Evolutionary conservation across 495 filamentous ascomycete species (phyloP), one percentile per base, ranked within the genome.

Genomic region (Tetracladium setigerum): DNA sequence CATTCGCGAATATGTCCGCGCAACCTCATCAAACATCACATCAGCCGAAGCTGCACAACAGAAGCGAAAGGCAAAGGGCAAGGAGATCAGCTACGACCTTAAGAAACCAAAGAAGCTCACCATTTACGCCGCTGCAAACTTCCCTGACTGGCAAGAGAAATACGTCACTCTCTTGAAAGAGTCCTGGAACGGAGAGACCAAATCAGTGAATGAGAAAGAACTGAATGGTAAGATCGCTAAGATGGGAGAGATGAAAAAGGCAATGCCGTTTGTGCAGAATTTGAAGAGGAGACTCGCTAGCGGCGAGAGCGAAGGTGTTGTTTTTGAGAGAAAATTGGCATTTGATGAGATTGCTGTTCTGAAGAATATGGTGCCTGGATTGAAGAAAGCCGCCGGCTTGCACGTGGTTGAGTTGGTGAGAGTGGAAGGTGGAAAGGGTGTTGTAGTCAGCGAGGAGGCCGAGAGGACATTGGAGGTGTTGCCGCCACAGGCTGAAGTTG

Each of bases 201-300:
- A 54, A n/a, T 31, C 12, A 9, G 67, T 77, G 30, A 80, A 94
- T 52, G 87, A 95, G 58, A 94, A 92, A 70, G 77, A 76, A 44
- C 68, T 96, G 15, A 86, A 77, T 56, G 76, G 76, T 41, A 77
- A 81, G 57, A 76, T 91, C 16, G 77, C 74, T 56, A 89, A 89
- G 68, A 77, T 92, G 58, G 74, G 77, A 22, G 91, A 96, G 67
- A 87, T 85, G 77, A 98, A 98, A 78, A 88, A 91, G 66, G 91
- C 87, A 19, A 97, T 97, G 92, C 94, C 94, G 5, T 98, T 96
- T 58, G 81, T 97, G 4, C 89, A 97, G 65, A 66, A 59, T 1
- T 67, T 98, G 41, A 96, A 95, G 82, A 83, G 77, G 57, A 76
- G 86, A 15, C 73, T 98, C 18, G 63, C 83, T 37, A 62, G 60